phyloP scores from a whole-genome alignment of 768 basidiomycete genomes.

The Exidia glandulosa region DNA sequence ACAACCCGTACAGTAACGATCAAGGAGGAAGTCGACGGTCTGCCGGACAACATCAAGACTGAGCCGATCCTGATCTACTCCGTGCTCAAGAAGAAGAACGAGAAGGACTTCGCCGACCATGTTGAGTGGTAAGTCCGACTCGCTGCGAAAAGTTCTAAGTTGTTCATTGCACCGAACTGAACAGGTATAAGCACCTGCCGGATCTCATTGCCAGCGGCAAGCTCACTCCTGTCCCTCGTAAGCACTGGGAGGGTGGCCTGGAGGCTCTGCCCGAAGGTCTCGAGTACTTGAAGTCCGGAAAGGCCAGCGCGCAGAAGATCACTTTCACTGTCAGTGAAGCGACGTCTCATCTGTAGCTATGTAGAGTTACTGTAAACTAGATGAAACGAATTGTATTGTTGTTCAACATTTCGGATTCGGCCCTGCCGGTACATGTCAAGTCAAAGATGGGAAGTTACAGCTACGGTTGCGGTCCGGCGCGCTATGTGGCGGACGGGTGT shows the following conservation, averaged over 20 bases:
- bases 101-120: background rate
- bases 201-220: background rate
- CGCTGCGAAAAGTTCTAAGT: too few species aligned
- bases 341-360: too few species aligned
- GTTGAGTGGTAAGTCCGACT: background rate
- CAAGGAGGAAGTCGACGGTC: background rate
- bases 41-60: background rate
- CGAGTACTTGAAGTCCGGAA: constrained; percentile 8
- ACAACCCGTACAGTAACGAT: background rate
- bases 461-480: too few species aligned
- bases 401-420: too few species aligned
- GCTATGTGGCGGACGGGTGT: too few species aligned
- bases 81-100: constrained; percentile 4
- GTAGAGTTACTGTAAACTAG: background rate
- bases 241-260: constrained; percentile 8
- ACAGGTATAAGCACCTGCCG: background rate
- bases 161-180: background rate
- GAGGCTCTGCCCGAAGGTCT: constrained; percentile 8
- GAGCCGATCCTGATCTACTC: constrained; percentile 1
- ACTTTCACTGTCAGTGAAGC: background rate
- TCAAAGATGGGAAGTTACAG: too few species aligned
- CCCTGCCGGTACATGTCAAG: too few species aligned
- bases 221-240: background rate
- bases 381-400: too few species aligned
- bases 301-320: constrained; percentile 11